Base-by-base conservation (phyloP, 495 filamentous ascomycete species). In the Penicillium coprophilum region DNA sequence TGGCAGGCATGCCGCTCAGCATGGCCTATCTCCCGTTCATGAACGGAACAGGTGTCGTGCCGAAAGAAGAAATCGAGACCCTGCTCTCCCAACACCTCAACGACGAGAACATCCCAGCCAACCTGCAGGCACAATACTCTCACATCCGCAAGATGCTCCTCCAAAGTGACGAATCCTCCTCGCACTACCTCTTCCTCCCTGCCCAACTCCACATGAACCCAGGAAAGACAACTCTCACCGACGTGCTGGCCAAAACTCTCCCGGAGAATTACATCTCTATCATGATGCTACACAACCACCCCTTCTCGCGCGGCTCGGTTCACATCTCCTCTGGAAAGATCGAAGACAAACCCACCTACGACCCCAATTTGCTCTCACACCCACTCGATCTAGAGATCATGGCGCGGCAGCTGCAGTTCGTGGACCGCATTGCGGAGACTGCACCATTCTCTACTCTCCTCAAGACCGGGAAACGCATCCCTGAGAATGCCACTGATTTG, bases 21-120 rank as follows among this genome's bases (percentile, higher is more conserved):
- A 64, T 69, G 13, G 77, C 74, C 0, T 80, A 78, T 62, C 61
- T 73, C 0, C 77, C 77, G 4, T 43, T 79, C 0, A 65, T 74
- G 4, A 63, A 79, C 63, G 64, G 65, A 36, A 57, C 62, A 0
- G 75, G 77, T 21, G 40, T 63, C 11, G 46, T 73, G 6, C 32
- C 71, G 1, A 34, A 47, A 17, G 61, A 68, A 2, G 63, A 64
- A 3, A 63, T 64, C n/a, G 50, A 65, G 44, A 30, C 34, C 0
- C 58, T 77, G 8, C 61, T 77, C 32, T 43, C 62, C 10, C 39
- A 64, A 6, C 55, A 62, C 28, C 62, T 75, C 11, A 55, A 56
- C 46, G 21, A 54, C 5, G 36, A 59, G n/a, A 30, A 60, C 7
- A 21, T 53, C 27, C 38, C 61, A 43, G 41, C 63, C 24, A 54